Percentiles rank a stretch among this genome's conserved stretches.
phyloP scores from a whole-genome alignment of 2,329 filamentous ascomycete species.

The Teratosphaeria epicoccoides region DNA sequence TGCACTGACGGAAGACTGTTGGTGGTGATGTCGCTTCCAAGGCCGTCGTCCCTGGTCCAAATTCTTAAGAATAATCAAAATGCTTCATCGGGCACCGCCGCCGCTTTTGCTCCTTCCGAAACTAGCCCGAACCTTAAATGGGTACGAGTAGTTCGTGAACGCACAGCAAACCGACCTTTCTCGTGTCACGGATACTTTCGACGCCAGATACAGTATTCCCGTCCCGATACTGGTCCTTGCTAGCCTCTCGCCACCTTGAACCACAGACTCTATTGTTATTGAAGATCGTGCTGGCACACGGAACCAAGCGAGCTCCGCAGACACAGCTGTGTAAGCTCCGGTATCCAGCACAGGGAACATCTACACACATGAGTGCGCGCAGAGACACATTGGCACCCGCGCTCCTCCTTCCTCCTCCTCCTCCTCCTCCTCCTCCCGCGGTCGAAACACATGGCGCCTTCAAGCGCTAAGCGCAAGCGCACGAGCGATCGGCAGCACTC shows the following conservation, averaged over 20 bases:
- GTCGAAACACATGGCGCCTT: slow-evolving; percentile 25
- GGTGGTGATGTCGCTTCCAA: not conserved
- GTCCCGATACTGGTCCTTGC: not conserved
- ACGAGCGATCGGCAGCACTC: slow-evolving; percentile 33
- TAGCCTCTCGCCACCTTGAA: not conserved
- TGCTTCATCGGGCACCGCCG: no score
- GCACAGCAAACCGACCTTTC: not conserved
- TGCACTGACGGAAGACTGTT: not conserved
- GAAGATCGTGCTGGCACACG: not conserved
- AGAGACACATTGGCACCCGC: not conserved
- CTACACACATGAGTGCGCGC: not conserved
- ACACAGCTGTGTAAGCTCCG: not conserved
- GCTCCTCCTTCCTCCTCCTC: not conserved
- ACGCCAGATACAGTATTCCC: not conserved
- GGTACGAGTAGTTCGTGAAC: not conserved
- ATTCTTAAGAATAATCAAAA: no score
- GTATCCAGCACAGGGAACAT: not conserved
- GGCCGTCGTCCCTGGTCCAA: no score
- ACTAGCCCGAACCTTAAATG: not conserved
- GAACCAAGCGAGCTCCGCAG: not conserved
- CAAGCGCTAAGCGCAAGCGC: slow-evolving; percentile 45
- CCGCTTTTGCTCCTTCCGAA: not conserved
- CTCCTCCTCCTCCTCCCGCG: no score
- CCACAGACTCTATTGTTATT: not conserved
- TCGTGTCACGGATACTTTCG: not conserved